Evolutionary conservation across 2,329 filamentous ascomycete species (phyloP).

Genomic region (Sordariomycetes sp.): DNA sequence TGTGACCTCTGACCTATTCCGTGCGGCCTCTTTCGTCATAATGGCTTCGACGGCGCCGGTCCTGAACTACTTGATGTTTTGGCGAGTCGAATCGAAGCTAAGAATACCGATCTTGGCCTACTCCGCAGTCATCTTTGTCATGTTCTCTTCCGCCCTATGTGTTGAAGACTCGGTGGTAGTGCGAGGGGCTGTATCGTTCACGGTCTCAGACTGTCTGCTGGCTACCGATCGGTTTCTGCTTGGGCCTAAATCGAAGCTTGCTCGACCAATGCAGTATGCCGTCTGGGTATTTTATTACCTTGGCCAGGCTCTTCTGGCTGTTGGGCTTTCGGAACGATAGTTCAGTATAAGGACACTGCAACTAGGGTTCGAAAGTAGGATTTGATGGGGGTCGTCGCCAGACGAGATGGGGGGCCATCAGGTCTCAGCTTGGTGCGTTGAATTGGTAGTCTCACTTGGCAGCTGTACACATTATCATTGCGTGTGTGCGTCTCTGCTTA

Average conservation of each 20-base stretch:
- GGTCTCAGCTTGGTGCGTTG: no score
- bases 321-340: no score
- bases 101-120: conserved; percentile 20
- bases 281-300: conserved; percentile 26
- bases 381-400: no score
- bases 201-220: conserved; percentile 21
- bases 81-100: conserved; percentile 12
- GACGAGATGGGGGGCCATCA: no score
- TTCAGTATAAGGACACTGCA: no score
- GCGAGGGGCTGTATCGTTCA: conserved; percentile 19
- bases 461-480: no score
- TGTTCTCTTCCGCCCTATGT: conserved; percentile 20
- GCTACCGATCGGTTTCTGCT: conserved; percentile 22
- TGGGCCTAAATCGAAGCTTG: conserved; percentile 10
- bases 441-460: no score
- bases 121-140: conserved; percentile 17
- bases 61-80: conserved; percentile 17
- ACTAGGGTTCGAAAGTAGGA: no score
- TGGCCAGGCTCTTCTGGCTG: no score
- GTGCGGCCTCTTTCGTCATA: no score
- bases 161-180: conserved; percentile 13
- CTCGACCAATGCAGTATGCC: conserved; percentile 18
- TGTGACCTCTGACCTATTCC: conserved; percentile 9
- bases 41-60: no score
- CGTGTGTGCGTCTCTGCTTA: no score